Percentiles rank a stretch among this genome's conserved stretches.
Conservation (phyloP, 495 filamentous ascomycete genomes). For the Aspergillus haitiensis region DNA sequence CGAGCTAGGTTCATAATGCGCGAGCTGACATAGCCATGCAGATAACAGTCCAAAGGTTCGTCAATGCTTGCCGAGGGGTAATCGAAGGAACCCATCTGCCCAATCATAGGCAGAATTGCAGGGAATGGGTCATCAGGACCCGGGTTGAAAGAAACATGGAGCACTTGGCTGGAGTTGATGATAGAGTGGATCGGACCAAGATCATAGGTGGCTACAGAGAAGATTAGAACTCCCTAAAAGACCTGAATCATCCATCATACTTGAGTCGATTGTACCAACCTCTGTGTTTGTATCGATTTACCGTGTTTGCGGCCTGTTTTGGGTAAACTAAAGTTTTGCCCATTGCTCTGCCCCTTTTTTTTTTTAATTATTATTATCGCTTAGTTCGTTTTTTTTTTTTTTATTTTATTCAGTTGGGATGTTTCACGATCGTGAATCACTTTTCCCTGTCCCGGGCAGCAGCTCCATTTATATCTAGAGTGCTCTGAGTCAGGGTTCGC, state of each 20-base stretch:
- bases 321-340: slow-evolving; percentile 64
- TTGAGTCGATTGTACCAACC: slow-evolving; percentile 46
- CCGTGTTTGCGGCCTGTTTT: slow-evolving; percentile 63
- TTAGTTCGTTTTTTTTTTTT: too few species aligned
- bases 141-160: slow-evolving; percentile 80
- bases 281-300: slow-evolving; percentile 67
- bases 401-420: neutral
- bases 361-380: too few species aligned
- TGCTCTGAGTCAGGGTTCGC: neutral
- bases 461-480: slow-evolving; percentile 6
- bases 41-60: slow-evolving; percentile 74
- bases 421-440: neutral
- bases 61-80: slow-evolving; percentile 61
- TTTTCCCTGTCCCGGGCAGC: neutral
- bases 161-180: slow-evolving; percentile 71
- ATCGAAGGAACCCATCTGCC: slow-evolving; percentile 72
- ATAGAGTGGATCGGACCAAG: slow-evolving; percentile 75
- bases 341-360: slow-evolving; percentile 27
- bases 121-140: slow-evolving; percentile 67
- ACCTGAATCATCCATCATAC: slow-evolving; percentile 4
- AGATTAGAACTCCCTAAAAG: slow-evolving; percentile 12
- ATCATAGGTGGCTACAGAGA: slow-evolving; percentile 65
- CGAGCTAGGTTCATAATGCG: slow-evolving; percentile 72
- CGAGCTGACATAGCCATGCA: slow-evolving; percentile 84
- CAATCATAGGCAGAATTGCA: slow-evolving; percentile 83